Conservation (phyloP, 2,329 filamentous ascomycete genomes). For the Sporothrix curviconia region DNA sequence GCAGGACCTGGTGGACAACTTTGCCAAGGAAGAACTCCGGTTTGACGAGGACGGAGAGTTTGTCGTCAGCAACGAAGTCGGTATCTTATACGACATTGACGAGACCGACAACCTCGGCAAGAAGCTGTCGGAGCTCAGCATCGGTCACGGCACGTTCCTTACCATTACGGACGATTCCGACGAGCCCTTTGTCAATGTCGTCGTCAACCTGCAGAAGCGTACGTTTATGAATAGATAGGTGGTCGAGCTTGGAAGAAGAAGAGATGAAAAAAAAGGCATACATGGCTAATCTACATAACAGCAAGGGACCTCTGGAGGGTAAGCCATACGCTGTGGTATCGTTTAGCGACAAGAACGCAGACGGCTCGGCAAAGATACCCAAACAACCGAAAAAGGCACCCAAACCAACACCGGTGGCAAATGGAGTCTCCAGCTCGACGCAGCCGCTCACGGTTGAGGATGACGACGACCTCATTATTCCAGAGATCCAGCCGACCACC, state of each 20-base stretch:
- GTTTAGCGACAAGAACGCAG: conserved; percentile 22
- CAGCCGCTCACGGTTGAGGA: conserved; percentile 25
- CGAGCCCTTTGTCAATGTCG: conserved; percentile 69
- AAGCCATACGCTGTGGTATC: conserved; percentile 48
- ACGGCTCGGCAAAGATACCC: conserved; percentile 20
- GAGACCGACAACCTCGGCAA: conserved; percentile 79
- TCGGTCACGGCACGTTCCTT: conserved; percentile 67
- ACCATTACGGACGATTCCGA: conserved; percentile 79
- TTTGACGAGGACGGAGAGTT: conserved; percentile 70
- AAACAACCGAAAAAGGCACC: conserved; percentile 33
- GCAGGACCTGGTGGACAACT: conserved; percentile 67
- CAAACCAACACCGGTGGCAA: conserved; percentile 33
- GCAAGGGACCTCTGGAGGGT: conserved; percentile 37
- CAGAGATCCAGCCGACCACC: conserved; percentile 12
- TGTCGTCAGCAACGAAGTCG: conserved; percentile 65
- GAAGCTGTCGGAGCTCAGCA: conserved; percentile 69
- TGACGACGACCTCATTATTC: conserved; percentile 30
- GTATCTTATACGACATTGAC: conserved; percentile 83
- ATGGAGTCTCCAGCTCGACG: conserved; percentile 30
- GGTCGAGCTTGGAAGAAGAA: neutral
- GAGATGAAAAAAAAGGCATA: too few species aligned
- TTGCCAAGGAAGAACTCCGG: conserved; percentile 63
- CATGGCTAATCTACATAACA: neutral
- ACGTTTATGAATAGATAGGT: conserved; percentile 27
- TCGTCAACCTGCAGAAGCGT: conserved; percentile 58